These are phyloP conservation scores for Ascobolus immersus DNA, from an alignment of 495 filamentous ascomycete genomes.

Conservation along the genomic window DNA sequence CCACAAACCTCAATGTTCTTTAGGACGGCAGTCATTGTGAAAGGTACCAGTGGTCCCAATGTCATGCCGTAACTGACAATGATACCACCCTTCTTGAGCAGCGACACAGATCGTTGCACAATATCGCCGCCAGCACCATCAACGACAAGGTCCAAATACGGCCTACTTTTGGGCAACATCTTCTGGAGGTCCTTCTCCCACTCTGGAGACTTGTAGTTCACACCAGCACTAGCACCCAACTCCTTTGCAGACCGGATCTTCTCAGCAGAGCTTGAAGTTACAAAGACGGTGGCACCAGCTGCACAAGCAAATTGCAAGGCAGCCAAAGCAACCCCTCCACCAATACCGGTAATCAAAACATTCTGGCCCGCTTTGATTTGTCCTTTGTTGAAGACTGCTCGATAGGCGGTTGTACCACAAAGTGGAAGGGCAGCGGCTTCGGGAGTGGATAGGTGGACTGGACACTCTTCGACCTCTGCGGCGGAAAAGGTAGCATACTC, in stretches of 20 bases:
- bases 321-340: conserved; percentile 51
- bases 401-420: conserved; percentile 66
- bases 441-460: conserved; percentile 37
- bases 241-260: conserved; percentile 37
- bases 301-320: conserved; percentile 44
- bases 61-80: conserved; percentile 60
- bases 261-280: conserved; percentile 35
- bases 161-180: conserved; percentile 30
- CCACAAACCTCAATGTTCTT: conserved; percentile 50
- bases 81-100: conserved; percentile 28
- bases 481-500: conserved; percentile 44
- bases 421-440: conserved; percentile 65
- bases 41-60: conserved; percentile 43
- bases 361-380: conserved; percentile 34
- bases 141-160: conserved; percentile 40
- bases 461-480: conserved; percentile 46
- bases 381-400: conserved; percentile 51
- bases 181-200: conserved; percentile 44
- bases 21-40: conserved; percentile 41
- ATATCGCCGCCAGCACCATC: conserved; percentile 58
- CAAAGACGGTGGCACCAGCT: conserved; percentile 38
- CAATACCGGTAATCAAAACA: conserved; percentile 51
- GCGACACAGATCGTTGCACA: conserved; percentile 33
- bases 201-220: conserved; percentile 34
- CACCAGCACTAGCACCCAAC: conserved; percentile 43